Evolutionary conservation across 805 yeast genomes (phyloP).

Genomic region (Cyberlindnera japonica): DNA sequence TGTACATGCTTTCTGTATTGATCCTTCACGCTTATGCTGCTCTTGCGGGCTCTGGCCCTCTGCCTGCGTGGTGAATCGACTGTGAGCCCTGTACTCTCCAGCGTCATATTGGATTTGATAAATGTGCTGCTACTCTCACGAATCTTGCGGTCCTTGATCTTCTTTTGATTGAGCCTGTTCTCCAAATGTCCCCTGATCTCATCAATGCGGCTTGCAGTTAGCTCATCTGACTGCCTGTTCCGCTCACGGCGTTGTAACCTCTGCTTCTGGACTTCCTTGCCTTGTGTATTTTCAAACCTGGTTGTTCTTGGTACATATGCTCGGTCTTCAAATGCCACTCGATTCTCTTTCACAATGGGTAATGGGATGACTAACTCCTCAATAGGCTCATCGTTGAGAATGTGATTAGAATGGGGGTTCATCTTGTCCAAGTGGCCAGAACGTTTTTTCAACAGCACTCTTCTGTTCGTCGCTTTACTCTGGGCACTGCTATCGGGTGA

Average conservation of each 20-base stretch:
- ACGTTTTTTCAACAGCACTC: constrained; percentile 1
- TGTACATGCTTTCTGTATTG: not conserved
- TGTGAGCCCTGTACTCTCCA: not conserved
- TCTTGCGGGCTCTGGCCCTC: not conserved
- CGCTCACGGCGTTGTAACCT: constrained; percentile 1
- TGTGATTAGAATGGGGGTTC: constrained; percentile 2
- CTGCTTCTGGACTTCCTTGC: constrained; percentile 1
- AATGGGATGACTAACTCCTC: constrained; percentile 15
- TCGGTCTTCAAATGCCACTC: not conserved
- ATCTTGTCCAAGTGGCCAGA: constrained; percentile 4
- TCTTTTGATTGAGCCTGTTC: constrained; percentile 19
- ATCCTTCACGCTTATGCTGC: not conserved
- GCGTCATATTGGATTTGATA: constrained; percentile 11
- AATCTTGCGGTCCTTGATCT: constrained; percentile 15
- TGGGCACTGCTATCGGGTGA: not conserved
- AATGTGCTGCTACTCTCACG: constrained; percentile 6
- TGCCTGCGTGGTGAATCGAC: not conserved
- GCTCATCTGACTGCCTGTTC: not conserved
- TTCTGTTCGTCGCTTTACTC: not conserved
- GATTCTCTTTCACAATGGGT: constrained; percentile 9
- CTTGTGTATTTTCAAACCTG: not conserved
- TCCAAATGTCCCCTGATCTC: constrained; percentile 16
- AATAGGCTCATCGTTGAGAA: not conserved
- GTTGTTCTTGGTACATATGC: constrained; percentile 10
- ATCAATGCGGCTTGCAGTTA: constrained; percentile 11